A percentile compares a stretch with the other conserved stretches of the same genome.
phyloP scores from a whole-genome alignment of 192 early-diverging fungal genomes.

The Geranomyces variabilis region DNA sequence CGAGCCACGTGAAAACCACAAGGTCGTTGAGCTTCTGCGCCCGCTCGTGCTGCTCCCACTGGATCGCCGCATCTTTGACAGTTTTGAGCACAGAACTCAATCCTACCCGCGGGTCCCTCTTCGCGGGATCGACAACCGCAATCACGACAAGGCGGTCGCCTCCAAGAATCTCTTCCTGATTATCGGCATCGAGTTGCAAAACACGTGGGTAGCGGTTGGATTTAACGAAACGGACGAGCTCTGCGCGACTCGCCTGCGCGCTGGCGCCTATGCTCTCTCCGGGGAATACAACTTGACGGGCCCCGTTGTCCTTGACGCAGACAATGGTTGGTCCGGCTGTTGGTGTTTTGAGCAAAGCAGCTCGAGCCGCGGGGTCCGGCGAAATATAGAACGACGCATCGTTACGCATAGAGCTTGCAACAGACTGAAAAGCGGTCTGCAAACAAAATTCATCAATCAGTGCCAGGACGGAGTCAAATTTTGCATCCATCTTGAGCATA shows the following conservation, averaged over 20 bases:
- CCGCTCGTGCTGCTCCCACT: slow-evolving; percentile 19
- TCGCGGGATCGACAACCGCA: slow-evolving; percentile 58
- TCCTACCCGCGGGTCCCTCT: not conserved
- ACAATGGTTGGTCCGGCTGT: slow-evolving; percentile 49
- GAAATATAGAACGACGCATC: slow-evolving; percentile 28
- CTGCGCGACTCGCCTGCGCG: not conserved
- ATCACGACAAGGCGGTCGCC: slow-evolving; percentile 68
- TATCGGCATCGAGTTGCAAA: slow-evolving; percentile 63
- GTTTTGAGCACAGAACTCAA: not conserved
- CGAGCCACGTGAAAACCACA: slow-evolving; percentile 43
- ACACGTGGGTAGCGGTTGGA: slow-evolving; percentile 70
- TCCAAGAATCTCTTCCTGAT: slow-evolving; percentile 71
- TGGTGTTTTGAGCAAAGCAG: slow-evolving; percentile 4
- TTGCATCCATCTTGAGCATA: no score
- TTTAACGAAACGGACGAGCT: slow-evolving; percentile 43
- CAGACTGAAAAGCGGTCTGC: slow-evolving; percentile 1
- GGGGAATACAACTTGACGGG: not conserved
- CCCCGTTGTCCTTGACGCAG: slow-evolving; percentile 66
- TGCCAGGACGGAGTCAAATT: no score
- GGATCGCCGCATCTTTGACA: slow-evolving; percentile 18
- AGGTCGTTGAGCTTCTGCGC: slow-evolving; percentile 25
- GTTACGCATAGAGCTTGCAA: slow-evolving; percentile 21
- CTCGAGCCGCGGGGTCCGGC: slow-evolving; percentile 25
- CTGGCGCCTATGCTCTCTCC: no score
- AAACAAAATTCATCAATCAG: no score